phyloP scores from a whole-genome alignment of 768 basidiomycete genomes.

The Neoboletus magnificus region DNA sequence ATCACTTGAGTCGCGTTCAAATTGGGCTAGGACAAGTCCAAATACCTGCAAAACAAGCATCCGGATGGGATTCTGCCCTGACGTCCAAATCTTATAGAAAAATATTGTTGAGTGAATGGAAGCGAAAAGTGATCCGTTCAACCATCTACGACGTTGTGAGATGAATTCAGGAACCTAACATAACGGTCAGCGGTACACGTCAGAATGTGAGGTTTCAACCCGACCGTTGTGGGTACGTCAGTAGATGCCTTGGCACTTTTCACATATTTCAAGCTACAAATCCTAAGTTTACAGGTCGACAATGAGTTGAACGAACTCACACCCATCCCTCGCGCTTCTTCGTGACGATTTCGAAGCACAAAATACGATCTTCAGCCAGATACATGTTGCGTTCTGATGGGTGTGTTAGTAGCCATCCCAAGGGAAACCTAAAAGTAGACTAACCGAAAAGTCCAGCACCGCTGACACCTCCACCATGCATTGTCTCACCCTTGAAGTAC shows the following conservation, averaged over 20 bases:
- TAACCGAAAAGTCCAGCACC: slow-evolving; percentile 65
- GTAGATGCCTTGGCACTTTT: slow-evolving; percentile 93
- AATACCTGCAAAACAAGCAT: slow-evolving; percentile 65
- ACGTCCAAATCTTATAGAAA: slow-evolving; percentile 84
- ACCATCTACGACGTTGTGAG: slow-evolving; percentile 86
- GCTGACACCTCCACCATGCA: slow-evolving; percentile 63
- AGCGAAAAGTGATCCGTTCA: slow-evolving; percentile 89
- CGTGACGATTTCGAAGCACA: slow-evolving; percentile 92
- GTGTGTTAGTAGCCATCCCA: neutral
- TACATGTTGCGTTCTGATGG: slow-evolving; percentile 80
- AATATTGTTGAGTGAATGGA: slow-evolving; percentile 91
- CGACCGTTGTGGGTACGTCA: slow-evolving; percentile 84
- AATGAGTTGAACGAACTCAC: slow-evolving; percentile 40
- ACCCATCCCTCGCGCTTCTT: slow-evolving; percentile 83
- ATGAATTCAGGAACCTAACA: slow-evolving; percentile 84
- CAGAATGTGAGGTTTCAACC: slow-evolving; percentile 8
- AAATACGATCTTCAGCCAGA: slow-evolving; percentile 84
- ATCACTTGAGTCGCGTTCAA: neutral
- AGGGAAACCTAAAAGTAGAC: slow-evolving; percentile 1
- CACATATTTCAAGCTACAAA: slow-evolving; percentile 72
- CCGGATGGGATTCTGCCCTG: slow-evolving; percentile 85
- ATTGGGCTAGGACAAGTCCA: neutral
- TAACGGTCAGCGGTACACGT: neutral
- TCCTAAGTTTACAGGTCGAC: neutral
- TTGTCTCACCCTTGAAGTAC: slow-evolving; percentile 90